Evolutionary conservation across 2,329 filamentous ascomycete genomes (phyloP).

Genomic region (Verticillium tricorpus): DNA sequence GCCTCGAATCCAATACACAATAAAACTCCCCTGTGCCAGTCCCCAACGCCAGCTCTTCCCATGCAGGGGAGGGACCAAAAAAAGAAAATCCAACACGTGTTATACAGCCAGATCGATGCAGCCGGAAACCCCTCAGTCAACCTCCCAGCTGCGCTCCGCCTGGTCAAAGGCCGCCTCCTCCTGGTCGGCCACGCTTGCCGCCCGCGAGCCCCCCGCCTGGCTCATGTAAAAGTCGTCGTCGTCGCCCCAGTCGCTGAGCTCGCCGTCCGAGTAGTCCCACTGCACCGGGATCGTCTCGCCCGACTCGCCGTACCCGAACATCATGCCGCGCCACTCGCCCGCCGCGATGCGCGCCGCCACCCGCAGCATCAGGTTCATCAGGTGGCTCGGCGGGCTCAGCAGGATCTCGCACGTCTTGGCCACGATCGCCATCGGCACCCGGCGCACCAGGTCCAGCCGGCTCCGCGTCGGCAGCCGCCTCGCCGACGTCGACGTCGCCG

Average conservation of each 20-base stretch:
- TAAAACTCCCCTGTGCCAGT: not conserved
- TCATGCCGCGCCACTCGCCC: constrained; percentile 57
- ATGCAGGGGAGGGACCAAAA: not conserved
- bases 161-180: not conserved
- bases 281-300: constrained; percentile 52
- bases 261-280: constrained; percentile 59
- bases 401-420: constrained; percentile 74
- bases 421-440: constrained; percentile 61
- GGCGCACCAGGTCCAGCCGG: constrained; percentile 40
- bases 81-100: not conserved
- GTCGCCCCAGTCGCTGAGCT: constrained; percentile 49
- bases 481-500: constrained; percentile 19
- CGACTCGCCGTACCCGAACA: constrained; percentile 48
- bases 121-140: constrained; percentile 9
- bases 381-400: constrained; percentile 72
- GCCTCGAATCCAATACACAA: not conserved
- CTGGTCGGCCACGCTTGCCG: constrained; percentile 4
- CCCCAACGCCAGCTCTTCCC: not conserved
- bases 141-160: constrained; percentile 11
- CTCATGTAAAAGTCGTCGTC: constrained; percentile 43
- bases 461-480: constrained; percentile 25
- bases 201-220: constrained; percentile 27
- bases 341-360: constrained; percentile 73
- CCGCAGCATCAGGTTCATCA: constrained; percentile 74
- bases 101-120: not conserved